Percentiles rank a stretch among this genome's conserved stretches.
Evolutionary conservation across 2,329 filamentous ascomycete genomes (phyloP).

Genomic region (Colletotrichum musicola): DNA sequence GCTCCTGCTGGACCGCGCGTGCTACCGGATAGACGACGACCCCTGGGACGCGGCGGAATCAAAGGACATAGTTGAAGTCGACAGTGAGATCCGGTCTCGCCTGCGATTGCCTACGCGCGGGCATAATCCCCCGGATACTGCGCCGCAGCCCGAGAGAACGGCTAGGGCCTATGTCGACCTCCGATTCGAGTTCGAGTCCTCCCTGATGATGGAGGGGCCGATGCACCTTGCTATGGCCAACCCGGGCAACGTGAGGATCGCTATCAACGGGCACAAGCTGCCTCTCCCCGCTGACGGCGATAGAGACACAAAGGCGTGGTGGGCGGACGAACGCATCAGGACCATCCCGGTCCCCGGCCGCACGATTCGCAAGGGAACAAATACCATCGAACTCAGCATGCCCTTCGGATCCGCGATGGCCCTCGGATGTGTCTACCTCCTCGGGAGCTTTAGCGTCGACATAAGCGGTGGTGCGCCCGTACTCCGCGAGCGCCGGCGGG

Average conservation of each 20-base stretch:
- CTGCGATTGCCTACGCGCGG: slow-evolving; percentile 45
- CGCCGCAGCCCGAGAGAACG: slow-evolving; percentile 40
- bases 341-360: slow-evolving; percentile 41
- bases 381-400: slow-evolving; percentile 43
- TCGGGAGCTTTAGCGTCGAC: slow-evolving; percentile 45
- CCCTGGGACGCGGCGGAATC: slow-evolving; percentile 39
- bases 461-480: slow-evolving; percentile 33
- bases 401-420: slow-evolving; percentile 47
- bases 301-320: slow-evolving; percentile 38
- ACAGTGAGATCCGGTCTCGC: slow-evolving; percentile 45
- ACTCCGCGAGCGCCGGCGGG: slow-evolving; percentile 2
- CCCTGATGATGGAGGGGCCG: slow-evolving; percentile 28
- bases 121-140: slow-evolving; percentile 44
- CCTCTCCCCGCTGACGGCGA: not conserved
- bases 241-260: slow-evolving; percentile 41
- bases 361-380: slow-evolving; percentile 42
- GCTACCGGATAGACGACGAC: slow-evolving; percentile 42
- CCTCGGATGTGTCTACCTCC: slow-evolving; percentile 47
- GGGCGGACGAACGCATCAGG: slow-evolving; percentile 48
- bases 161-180: slow-evolving; percentile 41
- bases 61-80: slow-evolving; percentile 46
- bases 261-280: slow-evolving; percentile 40
- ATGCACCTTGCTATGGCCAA: slow-evolving; percentile 45
- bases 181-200: slow-evolving; percentile 44
- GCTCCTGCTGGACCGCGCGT: slow-evolving; percentile 47